phyloP scores from a whole-genome alignment of 345 rosid species.

The Ceriops tagal region DNA sequence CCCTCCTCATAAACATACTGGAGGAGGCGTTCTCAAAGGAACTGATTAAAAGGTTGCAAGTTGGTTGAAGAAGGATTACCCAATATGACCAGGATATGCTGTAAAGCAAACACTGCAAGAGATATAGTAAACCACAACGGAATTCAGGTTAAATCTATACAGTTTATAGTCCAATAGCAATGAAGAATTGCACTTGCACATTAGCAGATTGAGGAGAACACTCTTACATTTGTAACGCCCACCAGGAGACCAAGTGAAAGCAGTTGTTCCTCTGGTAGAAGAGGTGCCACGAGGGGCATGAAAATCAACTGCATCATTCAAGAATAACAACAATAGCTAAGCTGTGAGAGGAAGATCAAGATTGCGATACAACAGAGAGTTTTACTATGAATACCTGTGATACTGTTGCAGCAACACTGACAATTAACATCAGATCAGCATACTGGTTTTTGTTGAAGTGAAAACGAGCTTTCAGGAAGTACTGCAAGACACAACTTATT shows the following conservation, averaged over 20 bases:
- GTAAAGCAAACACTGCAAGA: constrained; percentile 56
- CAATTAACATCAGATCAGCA: constrained; percentile 65
- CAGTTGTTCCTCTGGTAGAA: constrained; percentile 55
- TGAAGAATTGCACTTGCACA: not conserved
- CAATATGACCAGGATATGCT: constrained; percentile 80
- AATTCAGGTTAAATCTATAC: not conserved
- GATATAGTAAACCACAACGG: constrained; percentile 2
- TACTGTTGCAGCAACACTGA: constrained; percentile 47
- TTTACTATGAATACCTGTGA: constrained; percentile 46
- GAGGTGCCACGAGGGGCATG: constrained; percentile 58
- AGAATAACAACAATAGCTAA: not conserved
- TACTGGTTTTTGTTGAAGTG: constrained; percentile 72
- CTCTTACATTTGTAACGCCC: constrained; percentile 40
- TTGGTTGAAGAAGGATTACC: constrained; percentile 43
- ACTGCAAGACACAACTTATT: constrained; percentile 43
- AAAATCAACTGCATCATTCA: constrained; percentile 55
- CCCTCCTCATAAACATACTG: not conserved
- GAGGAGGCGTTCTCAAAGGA: not conserved
- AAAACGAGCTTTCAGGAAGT: constrained; percentile 81
- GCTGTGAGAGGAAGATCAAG: not conserved
- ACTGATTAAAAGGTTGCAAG: not conserved
- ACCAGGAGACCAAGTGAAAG: constrained; percentile 67
- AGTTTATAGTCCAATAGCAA: not conserved
- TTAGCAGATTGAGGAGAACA: not conserved
- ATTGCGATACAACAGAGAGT: not conserved